Evolutionary conservation across 2,329 filamentous ascomycete species (phyloP).

Genomic region (Teratosphaeria destructans): DNA sequence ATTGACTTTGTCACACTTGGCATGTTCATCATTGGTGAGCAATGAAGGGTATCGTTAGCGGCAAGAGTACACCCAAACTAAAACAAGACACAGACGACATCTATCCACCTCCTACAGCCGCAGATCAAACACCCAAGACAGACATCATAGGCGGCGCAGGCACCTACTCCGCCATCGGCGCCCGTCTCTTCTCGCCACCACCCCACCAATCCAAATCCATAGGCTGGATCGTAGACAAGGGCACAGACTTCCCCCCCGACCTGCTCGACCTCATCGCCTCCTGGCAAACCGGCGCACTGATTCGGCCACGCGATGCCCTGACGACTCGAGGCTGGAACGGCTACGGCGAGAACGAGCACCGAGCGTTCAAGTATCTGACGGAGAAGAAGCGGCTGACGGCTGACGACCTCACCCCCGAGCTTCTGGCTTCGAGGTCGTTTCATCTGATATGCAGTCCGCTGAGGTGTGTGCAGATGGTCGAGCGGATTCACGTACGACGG

Average conservation of each 20-base stretch:
- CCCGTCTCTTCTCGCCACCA: constrained; percentile 76
- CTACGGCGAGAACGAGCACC: constrained; percentile 50
- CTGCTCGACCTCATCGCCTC: constrained; percentile 54
- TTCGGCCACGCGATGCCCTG: constrained; percentile 54
- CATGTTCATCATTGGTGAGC: constrained; percentile 53
- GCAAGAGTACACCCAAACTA: neutral
- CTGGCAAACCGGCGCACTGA: constrained; percentile 66
- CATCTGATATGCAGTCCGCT: constrained; percentile 77
- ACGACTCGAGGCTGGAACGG: constrained; percentile 92
- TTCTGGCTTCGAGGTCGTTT: constrained; percentile 66
- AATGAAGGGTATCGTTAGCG: no score
- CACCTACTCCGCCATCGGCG: constrained; percentile 76
- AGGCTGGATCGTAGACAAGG: constrained; percentile 85
- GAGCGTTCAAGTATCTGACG: constrained; percentile 72
- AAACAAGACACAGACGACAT: constrained; percentile 62
- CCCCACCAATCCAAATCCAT: constrained; percentile 53
- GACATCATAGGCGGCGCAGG: constrained; percentile 84
- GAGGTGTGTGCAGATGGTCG: constrained; percentile 66
- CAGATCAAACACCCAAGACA: constrained; percentile 45
- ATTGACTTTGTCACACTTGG: constrained; percentile 51
- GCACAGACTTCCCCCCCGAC: constrained; percentile 69
- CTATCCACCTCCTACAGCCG: constrained; percentile 62
- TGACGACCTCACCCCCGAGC: constrained; percentile 52
- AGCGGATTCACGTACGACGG: constrained; percentile 53
- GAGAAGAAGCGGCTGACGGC: constrained; percentile 74